Conservation (phyloP, 495 filamentous ascomycete species). For the Xylaria cubensis region DNA sequence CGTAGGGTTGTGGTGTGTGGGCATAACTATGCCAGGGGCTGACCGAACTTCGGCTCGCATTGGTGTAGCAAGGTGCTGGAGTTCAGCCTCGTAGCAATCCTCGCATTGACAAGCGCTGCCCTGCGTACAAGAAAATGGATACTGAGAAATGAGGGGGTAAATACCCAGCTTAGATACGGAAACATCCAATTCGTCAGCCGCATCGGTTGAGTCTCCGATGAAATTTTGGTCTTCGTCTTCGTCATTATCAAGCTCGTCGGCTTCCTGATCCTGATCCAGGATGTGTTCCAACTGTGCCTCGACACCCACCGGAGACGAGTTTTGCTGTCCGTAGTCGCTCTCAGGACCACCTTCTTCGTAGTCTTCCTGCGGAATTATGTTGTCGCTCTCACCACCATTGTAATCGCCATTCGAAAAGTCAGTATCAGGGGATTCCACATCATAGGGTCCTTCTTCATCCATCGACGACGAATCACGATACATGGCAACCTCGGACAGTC, state of each 20-base stretch:
- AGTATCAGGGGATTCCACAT: conserved; percentile 22
- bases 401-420: conserved; percentile 26
- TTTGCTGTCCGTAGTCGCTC: not conserved
- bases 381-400: conserved; percentile 61
- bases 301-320: not conserved
- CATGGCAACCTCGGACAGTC: conserved; percentile 39
- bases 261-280: not conserved
- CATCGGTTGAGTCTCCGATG: conserved; percentile 39
- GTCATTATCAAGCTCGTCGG: conserved; percentile 21
- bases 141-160: conserved; percentile 18
- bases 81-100: conserved; percentile 33
- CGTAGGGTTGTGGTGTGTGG: not conserved
- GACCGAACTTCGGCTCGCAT: conserved; percentile 18
- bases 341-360: conserved; percentile 10
- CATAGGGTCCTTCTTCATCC: conserved; percentile 27
- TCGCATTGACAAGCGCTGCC: conserved; percentile 32
- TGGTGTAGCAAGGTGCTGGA: conserved; percentile 23
- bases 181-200: conserved; percentile 40
- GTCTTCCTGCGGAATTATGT: conserved; percentile 37
- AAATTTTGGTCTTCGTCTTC: conserved; percentile 37
- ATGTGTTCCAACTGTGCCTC: conserved; percentile 5
- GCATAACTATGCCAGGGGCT: conserved; percentile 8
- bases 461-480: conserved; percentile 35
- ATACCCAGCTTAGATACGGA: conserved; percentile 39
- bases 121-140: conserved; percentile 14